phyloP scores from a whole-genome alignment of 2,329 filamentous ascomycete genomes.

The Aspergillus intermedius region DNA sequence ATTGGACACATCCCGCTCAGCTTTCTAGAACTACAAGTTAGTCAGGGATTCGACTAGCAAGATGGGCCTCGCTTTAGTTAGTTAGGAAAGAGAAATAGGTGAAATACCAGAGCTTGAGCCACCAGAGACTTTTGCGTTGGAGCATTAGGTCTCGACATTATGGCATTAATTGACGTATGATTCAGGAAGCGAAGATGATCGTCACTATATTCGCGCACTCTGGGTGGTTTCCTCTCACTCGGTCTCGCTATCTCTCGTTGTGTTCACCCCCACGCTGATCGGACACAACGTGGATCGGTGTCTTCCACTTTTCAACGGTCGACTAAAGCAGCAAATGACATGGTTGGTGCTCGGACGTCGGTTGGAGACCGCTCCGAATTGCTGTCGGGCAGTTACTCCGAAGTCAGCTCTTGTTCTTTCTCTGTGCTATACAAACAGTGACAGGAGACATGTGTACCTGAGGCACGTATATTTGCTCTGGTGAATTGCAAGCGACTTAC shows the following conservation, averaged over 20 bases:
- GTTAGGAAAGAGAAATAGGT: background rate
- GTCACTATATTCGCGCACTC: background rate
- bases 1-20: conserved; percentile 47
- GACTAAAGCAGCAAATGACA: background rate
- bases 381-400: no score
- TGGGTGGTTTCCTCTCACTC: background rate
- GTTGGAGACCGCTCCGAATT: no score
- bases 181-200: background rate
- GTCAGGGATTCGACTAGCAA: conserved; percentile 4
- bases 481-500: background rate
- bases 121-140: conserved; percentile 21
- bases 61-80: no score
- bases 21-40: conserved; percentile 40
- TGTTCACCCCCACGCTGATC: no score
- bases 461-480: background rate
- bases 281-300: no score
- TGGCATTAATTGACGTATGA: conserved; percentile 7
- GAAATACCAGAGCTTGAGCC: conserved; percentile 26
- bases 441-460: no score
- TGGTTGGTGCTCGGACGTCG: background rate
- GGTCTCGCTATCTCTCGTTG: background rate
- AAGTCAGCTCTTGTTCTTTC: no score
- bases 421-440: no score
- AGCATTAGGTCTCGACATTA: conserved; percentile 24
- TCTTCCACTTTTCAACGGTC: background rate